Evolutionary conservation across 192 early-diverging fungal genomes (phyloP).

Genomic region (Backusella luteola): DNA sequence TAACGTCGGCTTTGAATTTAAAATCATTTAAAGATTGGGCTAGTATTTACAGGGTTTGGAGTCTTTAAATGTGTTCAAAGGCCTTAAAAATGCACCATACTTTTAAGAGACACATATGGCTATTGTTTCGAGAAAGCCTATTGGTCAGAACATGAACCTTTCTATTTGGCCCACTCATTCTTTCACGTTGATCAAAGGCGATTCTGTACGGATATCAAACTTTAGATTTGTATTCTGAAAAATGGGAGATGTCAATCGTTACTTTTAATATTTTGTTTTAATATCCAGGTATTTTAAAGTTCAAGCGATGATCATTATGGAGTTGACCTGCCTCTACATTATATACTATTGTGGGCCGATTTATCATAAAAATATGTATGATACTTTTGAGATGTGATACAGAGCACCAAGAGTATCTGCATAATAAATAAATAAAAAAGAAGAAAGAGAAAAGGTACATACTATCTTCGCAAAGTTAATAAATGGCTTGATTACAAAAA

Average conservation of each 20-base stretch:
- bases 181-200: background rate
- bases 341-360: background rate
- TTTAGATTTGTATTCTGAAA: background rate
- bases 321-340: background rate
- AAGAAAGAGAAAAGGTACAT: too few relatives aligned
- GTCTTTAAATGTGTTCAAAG: too few relatives aligned
- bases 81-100: too few relatives aligned
- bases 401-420: background rate
- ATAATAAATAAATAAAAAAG: background rate
- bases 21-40: too few relatives aligned
- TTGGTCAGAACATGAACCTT: too few relatives aligned
- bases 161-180: too few relatives aligned
- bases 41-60: too few relatives aligned
- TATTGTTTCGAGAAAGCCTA: too few relatives aligned
- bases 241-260: background rate
- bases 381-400: background rate
- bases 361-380: background rate
- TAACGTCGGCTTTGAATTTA: too few relatives aligned
- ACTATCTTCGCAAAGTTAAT: background rate
- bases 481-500: background rate
- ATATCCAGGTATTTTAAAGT: background rate
- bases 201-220: background rate
- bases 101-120: too few relatives aligned
- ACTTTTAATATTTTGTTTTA: background rate
- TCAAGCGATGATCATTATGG: background rate